Evolutionary conservation across 2,329 filamentous ascomycete genomes (phyloP).

Genomic region (Colletotrichum camelliae): DNA sequence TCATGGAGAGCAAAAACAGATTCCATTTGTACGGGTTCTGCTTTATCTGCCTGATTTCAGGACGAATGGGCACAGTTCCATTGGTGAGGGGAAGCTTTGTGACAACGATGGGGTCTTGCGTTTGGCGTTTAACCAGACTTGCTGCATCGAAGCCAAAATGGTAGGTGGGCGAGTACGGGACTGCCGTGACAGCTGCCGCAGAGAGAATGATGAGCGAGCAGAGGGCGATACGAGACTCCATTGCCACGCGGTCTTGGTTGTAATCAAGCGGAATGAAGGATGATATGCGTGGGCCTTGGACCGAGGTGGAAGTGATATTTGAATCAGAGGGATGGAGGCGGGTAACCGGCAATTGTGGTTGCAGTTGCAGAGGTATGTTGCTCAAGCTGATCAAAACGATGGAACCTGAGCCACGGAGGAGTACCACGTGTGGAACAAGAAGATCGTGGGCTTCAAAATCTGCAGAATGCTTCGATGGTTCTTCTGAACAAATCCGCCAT

Average conservation of each 20-base stretch:
- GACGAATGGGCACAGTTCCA: conserved; percentile 53
- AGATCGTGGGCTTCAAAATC: not conserved
- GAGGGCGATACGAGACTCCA: not conserved
- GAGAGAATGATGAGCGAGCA: not conserved
- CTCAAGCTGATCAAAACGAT: not conserved
- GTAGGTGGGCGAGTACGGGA: conserved; percentile 36
- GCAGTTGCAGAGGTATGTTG: not conserved
- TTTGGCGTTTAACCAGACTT: conserved; percentile 45
- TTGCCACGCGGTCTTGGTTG: not conserved
- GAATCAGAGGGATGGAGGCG: not conserved
- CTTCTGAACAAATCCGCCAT: not conserved
- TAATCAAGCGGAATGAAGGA: not conserved
- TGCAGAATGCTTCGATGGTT: not conserved
- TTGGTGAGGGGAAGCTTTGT: conserved; percentile 45
- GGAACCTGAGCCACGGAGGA: not conserved
- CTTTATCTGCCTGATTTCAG: conserved; percentile 72
- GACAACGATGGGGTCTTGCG: conserved; percentile 44
- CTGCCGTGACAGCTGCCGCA: not conserved
- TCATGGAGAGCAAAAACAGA: conserved; percentile 77
- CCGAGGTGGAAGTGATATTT: not conserved
- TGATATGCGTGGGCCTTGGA: not conserved
- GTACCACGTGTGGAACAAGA: not conserved
- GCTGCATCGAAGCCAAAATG: conserved; percentile 56
- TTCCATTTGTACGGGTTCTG: conserved; percentile 73
- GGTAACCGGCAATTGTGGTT: not conserved